These are phyloP conservation scores for Lasiodiplodia sp. DNA, from an alignment of 2,329 filamentous ascomycete species.

Conservation along the genomic window DNA sequence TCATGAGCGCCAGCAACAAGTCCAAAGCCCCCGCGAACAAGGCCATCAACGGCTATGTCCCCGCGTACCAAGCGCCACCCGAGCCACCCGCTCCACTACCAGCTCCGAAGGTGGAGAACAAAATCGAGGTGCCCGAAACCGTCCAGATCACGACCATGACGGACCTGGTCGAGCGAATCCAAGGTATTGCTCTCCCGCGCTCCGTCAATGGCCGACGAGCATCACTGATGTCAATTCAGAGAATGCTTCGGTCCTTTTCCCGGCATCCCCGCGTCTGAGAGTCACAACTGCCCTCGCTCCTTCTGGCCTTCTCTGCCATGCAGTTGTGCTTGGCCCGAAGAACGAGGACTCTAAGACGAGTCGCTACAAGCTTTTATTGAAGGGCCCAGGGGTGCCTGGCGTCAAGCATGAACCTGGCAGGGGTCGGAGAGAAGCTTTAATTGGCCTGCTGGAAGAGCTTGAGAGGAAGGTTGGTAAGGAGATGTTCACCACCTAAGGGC, in stretches of 20 bases:
- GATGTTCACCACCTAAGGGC: slow-evolving; percentile 6
- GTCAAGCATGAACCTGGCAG: slow-evolving; percentile 5
- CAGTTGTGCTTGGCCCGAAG: slow-evolving; percentile 26
- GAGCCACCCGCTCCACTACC: slow-evolving; percentile 14
- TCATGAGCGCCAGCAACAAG: slow-evolving; percentile 23
- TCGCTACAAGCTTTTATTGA: slow-evolving; percentile 27
- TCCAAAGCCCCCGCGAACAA: neutral
- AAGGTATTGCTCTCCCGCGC: neutral
- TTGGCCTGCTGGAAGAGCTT: slow-evolving; percentile 27
- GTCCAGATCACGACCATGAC: slow-evolving; percentile 28
- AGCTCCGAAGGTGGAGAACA: slow-evolving; percentile 27
- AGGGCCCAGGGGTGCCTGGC: slow-evolving; percentile 19
- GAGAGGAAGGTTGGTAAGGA: slow-evolving; percentile 29
- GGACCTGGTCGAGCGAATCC: slow-evolving; percentile 24
- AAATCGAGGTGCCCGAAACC: slow-evolving; percentile 22
- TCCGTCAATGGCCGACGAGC: too few relatives aligned
- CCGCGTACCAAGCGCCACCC: slow-evolving; percentile 17
- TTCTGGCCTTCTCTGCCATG: slow-evolving; percentile 26
- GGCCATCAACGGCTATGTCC: slow-evolving; percentile 21
- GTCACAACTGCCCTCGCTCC: slow-evolving; percentile 27
- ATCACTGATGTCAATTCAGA: neutral
- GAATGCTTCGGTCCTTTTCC: slow-evolving; percentile 28
- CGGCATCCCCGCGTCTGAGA: slow-evolving; percentile 14
- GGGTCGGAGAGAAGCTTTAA: slow-evolving; percentile 23
- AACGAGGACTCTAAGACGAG: slow-evolving; percentile 25